Evolutionary conservation across 495 filamentous ascomycete genomes (phyloP).

Genomic region (Aspergillus hancockii): DNA sequence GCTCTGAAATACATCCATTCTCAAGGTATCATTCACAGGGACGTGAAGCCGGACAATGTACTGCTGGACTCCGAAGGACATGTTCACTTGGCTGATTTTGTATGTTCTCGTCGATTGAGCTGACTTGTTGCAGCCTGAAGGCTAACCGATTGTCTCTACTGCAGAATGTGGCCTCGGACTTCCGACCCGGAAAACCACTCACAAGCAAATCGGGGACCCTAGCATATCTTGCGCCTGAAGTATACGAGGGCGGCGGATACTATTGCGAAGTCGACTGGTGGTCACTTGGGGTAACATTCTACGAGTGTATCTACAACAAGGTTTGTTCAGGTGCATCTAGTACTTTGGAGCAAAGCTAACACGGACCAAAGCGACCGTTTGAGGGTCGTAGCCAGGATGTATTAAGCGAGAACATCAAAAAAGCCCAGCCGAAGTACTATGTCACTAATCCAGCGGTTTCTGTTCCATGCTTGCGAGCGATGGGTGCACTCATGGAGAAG

Average conservation of each 20-base stretch:
- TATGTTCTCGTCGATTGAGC: constrained; percentile 35
- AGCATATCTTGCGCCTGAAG: constrained; percentile 94
- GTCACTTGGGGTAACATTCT: constrained; percentile 95
- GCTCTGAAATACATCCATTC: constrained; percentile 88
- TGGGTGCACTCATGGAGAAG: constrained; percentile 76
- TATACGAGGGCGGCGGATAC: constrained; percentile 88
- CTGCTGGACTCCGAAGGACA: constrained; percentile 91
- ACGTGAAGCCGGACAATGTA: constrained; percentile 97
- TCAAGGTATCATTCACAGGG: constrained; percentile 92
- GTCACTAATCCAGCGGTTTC: constrained; percentile 88
- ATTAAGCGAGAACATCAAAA: constrained; percentile 78
- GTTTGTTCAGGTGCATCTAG: constrained; percentile 45
- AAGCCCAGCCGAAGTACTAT: constrained; percentile 80
- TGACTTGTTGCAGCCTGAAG: constrained; percentile 7
- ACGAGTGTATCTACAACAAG: constrained; percentile 99
- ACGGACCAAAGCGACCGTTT: constrained; percentile 70
- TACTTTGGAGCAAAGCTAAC: constrained; percentile 27
- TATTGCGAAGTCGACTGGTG: constrained; percentile 93
- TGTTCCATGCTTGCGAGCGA: constrained; percentile 80
- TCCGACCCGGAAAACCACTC: constrained; percentile 75
- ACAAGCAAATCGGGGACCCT: constrained; percentile 96
- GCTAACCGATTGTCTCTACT: constrained; percentile 14
- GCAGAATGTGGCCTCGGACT: constrained; percentile 96
- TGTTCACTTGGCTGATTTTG: constrained; percentile 97
- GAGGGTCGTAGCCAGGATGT: constrained; percentile 81